These are phyloP conservation scores for Ophioceras dolichostomum DNA, from an alignment of 2,329 filamentous ascomycete genomes.

Conservation along the genomic window DNA sequence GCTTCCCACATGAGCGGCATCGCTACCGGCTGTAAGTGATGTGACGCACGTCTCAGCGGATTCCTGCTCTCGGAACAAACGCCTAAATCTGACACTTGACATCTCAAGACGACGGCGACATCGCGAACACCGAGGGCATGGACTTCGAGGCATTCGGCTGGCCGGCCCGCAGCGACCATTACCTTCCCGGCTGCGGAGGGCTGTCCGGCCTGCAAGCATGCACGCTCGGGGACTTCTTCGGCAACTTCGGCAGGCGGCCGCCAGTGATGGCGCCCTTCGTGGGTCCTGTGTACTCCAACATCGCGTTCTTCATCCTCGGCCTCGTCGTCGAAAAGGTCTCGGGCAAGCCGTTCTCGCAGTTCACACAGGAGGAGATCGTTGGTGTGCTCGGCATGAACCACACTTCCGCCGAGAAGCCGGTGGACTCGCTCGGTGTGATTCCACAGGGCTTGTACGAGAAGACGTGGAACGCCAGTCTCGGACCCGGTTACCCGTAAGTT, in stretches of 20 bases:
- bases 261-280: conserved; percentile 29
- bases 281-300: conserved; percentile 35
- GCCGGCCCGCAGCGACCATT: not conserved
- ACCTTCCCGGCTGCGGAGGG: not conserved
- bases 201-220: not conserved
- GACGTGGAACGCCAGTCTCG: conserved; percentile 20
- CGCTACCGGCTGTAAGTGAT: not conserved
- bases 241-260: conserved; percentile 15
- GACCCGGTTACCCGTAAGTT: conserved; percentile 21
- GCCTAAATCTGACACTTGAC: conserved; percentile 10
- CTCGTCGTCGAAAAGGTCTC: conserved; percentile 30
- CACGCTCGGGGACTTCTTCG: conserved; percentile 11
- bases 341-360: conserved; percentile 22
- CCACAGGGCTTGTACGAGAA: conserved; percentile 15
- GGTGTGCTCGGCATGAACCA: conserved; percentile 26
- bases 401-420: conserved; percentile 22
- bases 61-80: not conserved
- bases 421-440: conserved; percentile 20
- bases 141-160: not conserved
- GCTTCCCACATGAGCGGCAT: conserved; percentile 1
- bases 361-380: conserved; percentile 26
- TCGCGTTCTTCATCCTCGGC: conserved; percentile 30
- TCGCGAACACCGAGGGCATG: not conserved
- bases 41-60: not conserved
- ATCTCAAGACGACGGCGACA: not conserved